These are phyloP conservation scores for Haplosporangium gracile DNA, from an alignment of 192 early-diverging fungal genomes.

Conservation along the genomic window DNA sequence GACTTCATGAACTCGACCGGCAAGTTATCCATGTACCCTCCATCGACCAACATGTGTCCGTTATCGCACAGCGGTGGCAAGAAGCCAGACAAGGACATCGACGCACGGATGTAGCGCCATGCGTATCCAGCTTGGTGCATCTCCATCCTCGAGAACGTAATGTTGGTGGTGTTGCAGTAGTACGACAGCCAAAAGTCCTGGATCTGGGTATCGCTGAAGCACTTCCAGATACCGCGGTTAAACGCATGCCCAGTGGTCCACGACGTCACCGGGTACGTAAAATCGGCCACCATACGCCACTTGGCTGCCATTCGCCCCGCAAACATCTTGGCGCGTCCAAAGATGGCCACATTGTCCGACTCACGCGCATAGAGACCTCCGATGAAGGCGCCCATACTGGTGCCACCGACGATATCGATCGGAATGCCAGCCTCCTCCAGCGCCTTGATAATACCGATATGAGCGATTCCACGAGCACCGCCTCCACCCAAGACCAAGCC, in stretches of 20 bases:
- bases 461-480: constrained; percentile 94
- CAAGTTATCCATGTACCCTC: constrained; percentile 98
- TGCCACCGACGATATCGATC: constrained; percentile 98
- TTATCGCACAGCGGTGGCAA: constrained; percentile 97
- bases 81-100: constrained; percentile 97
- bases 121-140: constrained; percentile 93
- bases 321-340: constrained; percentile 90
- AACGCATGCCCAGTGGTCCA: constrained; percentile 95
- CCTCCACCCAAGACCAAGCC: constrained; percentile 97
- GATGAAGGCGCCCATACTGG: constrained; percentile 96
- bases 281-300: constrained; percentile 92
- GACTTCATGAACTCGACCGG: constrained; percentile 87
- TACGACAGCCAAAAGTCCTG: constrained; percentile 99
- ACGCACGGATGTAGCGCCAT: constrained; percentile 98
- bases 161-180: constrained; percentile 96
- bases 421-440: constrained; percentile 98
- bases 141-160: constrained; percentile 95
- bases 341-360: constrained; percentile 88
- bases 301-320: constrained; percentile 80
- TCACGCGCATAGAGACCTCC: constrained; percentile 93
- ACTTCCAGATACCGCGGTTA: constrained; percentile 97
- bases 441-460: constrained; percentile 92
- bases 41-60: constrained; percentile 97
- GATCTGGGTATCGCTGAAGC: constrained; percentile 92
- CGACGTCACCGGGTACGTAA: constrained; percentile 95